A percentile compares a stretch with the other conserved stretches of the same genome.
Evolutionary conservation across 306 rosid species (phyloP).

Genomic region (Gastrolobium bilobum): DNA sequence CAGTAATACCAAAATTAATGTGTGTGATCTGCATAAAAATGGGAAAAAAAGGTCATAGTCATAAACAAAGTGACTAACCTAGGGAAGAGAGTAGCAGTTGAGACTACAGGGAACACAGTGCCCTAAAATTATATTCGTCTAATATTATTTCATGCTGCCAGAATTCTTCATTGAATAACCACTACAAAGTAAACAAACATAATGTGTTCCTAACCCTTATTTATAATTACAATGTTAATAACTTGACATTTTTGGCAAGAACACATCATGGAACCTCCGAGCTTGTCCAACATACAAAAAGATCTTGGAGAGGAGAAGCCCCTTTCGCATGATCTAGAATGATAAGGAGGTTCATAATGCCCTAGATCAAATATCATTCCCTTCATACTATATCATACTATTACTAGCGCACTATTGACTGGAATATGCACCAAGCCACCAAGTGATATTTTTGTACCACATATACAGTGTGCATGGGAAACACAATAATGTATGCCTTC

Average conservation of each 20-base stretch:
- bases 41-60: neutral
- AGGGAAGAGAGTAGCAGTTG: neutral
- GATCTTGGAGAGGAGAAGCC: neutral
- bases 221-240: neutral
- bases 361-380: neutral
- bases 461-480: neutral
- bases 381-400: conserved; percentile 27
- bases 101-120: neutral
- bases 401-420: neutral
- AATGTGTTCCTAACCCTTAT: neutral
- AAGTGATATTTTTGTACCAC: conserved; percentile 9
- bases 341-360: conserved; percentile 17
- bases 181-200: neutral
- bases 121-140: neutral
- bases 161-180: neutral
- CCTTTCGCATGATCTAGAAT: neutral
- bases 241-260: neutral
- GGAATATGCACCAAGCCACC: conserved; percentile 4
- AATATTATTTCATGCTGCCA: neutral
- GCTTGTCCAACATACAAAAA: conserved; percentile 14
- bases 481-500: neutral
- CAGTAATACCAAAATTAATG: conserved; percentile 14
- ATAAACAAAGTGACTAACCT: conserved; percentile 1
- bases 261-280: neutral
- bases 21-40: neutral